Base-by-base conservation (phyloP, 371 early-diverging fungal species). In the Lichtheimia hyalospora region DNA sequence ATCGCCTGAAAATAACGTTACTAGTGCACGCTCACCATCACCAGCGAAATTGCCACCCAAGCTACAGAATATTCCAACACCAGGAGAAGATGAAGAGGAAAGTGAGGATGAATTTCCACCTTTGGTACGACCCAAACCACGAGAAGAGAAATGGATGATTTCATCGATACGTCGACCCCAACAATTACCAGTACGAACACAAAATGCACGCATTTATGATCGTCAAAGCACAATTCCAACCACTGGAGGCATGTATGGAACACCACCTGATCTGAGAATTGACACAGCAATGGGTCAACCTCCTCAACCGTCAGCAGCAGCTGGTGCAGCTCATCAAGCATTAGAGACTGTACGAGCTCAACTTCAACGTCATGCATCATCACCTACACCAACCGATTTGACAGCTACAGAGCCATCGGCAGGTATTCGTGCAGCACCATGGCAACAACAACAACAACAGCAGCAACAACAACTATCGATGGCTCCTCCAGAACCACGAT, bases 141-240 rank as follows among this genome's bases (percentile, higher is more conserved):
- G 43, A 46, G 65, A 64, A 43, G 65, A 64, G 27, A 64, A 59
- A 20, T 64, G 65, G 65, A 64, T 60, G 57, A 64, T 64, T 48
- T 64, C 65, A 39, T 60, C 65, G 43, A 54, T 59, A 7, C 65
- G 65, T 39, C 60, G 60, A 16, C 65, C 65, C 0, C 65, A 64
- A 25, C 65, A 64, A 20, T 24, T 64, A 7, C 65, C 65, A 14
- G 60, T 64, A 23, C 49, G 27, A 27, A 52, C 60, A 16, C 65
- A 60, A 52, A 60, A 64, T 39, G 65, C 65, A 28, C 58, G 58
- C 39, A 63, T 63, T 16, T 63, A 58, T 54, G 63, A 63, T 24
- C 63, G 63, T 13, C 63, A 63, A 48, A 58, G 63, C 18, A 43
- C 50, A 0, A 34, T 34, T 8, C 34, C 34, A 34, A 34, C 34